These are phyloP conservation scores for Cyclospora cayetanensis DNA, from an alignment of 169 alveolate species.

Conservation along the genomic window DNA sequence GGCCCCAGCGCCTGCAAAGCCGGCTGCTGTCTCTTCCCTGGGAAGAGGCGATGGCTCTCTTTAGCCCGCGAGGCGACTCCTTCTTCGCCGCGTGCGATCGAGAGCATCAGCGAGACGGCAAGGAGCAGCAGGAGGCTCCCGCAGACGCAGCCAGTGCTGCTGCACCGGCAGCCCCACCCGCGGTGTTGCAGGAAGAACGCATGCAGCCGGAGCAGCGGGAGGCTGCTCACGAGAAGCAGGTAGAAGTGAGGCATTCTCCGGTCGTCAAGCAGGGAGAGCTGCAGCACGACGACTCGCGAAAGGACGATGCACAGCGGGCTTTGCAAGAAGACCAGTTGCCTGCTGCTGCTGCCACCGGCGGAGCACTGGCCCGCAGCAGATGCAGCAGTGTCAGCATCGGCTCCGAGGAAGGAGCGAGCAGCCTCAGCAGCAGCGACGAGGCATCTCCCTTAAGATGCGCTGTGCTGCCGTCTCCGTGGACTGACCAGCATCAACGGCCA, in stretches of 20 bases:
- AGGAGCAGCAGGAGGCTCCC: constrained; percentile 14
- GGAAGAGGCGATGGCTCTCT: neutral
- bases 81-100: neutral
- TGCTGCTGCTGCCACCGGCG: neutral
- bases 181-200: neutral
- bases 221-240: neutral
- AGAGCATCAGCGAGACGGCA: neutral
- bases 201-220: neutral
- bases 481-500: neutral
- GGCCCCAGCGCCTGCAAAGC: constrained; percentile 19
- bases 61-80: too few species aligned
- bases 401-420: neutral
- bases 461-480: neutral
- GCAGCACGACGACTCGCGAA: too few species aligned
- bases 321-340: too few species aligned
- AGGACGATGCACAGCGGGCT: too few species aligned
- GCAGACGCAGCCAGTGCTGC: neutral
- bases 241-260: too few species aligned
- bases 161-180: neutral
- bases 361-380: neutral
- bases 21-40: neutral
- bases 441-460: neutral
- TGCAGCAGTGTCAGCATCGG: neutral
- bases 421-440: constrained; percentile 1
- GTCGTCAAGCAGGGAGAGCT: too few species aligned